Conservation (phyloP, 768 basidiomycete genomes). For the Lactifluus volemus region DNA sequence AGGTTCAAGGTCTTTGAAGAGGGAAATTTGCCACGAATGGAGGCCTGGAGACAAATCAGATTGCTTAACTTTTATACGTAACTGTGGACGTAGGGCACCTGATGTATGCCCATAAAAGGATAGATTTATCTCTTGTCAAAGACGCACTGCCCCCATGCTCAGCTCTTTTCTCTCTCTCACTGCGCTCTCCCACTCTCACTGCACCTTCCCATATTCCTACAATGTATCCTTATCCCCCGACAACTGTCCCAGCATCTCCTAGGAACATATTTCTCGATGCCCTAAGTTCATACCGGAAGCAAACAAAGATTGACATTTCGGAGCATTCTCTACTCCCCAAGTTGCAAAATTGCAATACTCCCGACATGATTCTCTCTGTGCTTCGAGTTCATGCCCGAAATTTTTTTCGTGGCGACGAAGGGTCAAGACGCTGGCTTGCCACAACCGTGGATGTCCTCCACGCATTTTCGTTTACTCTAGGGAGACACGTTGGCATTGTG, state of each 20-base stretch:
- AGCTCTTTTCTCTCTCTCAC: too few relatives aligned
- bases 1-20: too few relatives aligned
- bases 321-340: background rate
- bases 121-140: too few relatives aligned
- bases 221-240: too few relatives aligned
- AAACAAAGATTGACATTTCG: background rate
- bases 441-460: background rate
- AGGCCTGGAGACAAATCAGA: too few relatives aligned
- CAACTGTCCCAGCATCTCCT: background rate
- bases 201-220: background rate
- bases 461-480: background rate
- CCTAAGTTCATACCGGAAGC: background rate
- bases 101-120: too few relatives aligned
- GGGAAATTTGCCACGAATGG: too few relatives aligned
- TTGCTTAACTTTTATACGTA: too few relatives aligned
- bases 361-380: background rate
- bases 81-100: too few relatives aligned
- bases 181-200: too few relatives aligned
- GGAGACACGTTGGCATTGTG: background rate
- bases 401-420: background rate
- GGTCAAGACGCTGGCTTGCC: background rate
- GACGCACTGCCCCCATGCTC: too few relatives aligned
- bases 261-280: background rate
- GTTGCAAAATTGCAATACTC: background rate
- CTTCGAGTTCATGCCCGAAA: background rate